Evolutionary conservation across 1,284 basidiomycete species (phyloP), one percentile per base, ranked within the genome.

Genomic region (Grifola frondosa): DNA sequence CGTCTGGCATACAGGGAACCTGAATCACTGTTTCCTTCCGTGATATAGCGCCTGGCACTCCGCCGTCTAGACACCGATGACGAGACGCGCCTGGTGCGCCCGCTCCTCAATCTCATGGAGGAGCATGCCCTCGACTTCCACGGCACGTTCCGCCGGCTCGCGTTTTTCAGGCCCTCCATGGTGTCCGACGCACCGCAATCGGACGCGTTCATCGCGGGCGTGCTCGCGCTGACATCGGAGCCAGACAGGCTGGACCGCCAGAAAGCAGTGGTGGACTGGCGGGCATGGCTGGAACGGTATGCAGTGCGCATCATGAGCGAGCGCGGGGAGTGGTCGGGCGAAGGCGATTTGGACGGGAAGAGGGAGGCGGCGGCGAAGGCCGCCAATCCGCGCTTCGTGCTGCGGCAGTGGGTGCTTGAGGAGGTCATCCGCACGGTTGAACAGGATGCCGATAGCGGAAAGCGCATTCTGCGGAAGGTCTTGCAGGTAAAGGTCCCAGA

Each of bases 341-440:
- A 49, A 5, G 48, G 46, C 10, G 54, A 50, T 10, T 62, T 68
- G 41, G 67, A 71, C 42, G 63, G 67, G 16, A 73, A 76, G 48
- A 65, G 82, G 39, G 66, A 68, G 53, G 62, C 51, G 19, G 78
- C 63, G 16, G 71, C 75, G 64, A 71, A 67, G 43, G 61, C 49
- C 9, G 79, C 74, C 16, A 97, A 97, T 59, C 94, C 94, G 12
- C 74, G 91, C 22, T 97, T 97, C 64, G 81, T 95, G 28, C 67
- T 97, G 46, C 73, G 94, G 45, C 94, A 97, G 66, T 97, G 94
- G 94, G 70, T 97, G 3, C 72, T 97, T 21, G 92, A 97, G 61
- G 92, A 96, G 59, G 81, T 90, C 21, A 95, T 95, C 60, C 66
- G 68, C 50, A 78, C 77, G 51, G 76, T 88, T 4, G 88, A 91